These are phyloP conservation scores for Calocera cornea DNA, from an alignment of 768 basidiomycete species.

Conservation along the genomic window DNA sequence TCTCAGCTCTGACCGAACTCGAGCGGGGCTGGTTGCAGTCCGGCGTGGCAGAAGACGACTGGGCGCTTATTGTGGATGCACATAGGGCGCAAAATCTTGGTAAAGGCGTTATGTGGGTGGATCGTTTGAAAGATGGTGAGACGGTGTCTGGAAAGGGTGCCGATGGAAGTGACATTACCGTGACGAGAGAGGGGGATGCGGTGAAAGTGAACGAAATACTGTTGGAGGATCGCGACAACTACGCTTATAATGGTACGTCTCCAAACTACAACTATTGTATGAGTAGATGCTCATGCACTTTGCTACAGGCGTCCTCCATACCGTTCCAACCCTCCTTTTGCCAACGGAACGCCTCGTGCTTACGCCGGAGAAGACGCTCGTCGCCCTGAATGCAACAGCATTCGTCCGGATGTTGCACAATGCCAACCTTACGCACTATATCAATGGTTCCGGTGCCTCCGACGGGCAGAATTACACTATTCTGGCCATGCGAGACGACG, in stretches of 20 bases:
- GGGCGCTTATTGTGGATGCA: constrained; percentile 21
- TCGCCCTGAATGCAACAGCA: constrained; percentile 78
- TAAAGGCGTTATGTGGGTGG: constrained; percentile 35
- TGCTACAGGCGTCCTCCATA: constrained; percentile 65
- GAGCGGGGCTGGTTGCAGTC: constrained; percentile 84
- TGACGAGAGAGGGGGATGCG: neutral
- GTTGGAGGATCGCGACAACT: constrained; percentile 53
- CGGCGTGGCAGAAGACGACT: constrained; percentile 68
- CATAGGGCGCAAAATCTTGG: constrained; percentile 46
- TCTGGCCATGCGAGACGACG: constrained; percentile 80
- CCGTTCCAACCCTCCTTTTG: constrained; percentile 69
- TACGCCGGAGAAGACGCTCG: constrained; percentile 90
- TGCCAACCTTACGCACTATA: constrained; percentile 46
- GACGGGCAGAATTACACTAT: constrained; percentile 53
- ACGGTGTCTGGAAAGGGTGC: neutral
- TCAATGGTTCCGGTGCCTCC: constrained; percentile 48
- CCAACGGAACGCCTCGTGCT: constrained; percentile 60
- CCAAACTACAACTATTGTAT: neutral
- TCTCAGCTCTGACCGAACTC: constrained; percentile 57
- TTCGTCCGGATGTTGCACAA: constrained; percentile 84
- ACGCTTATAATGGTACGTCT: constrained; percentile 62
- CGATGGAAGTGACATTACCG: neutral
- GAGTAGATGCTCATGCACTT: neutral
- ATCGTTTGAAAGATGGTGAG: constrained; percentile 16
- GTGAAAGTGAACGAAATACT: neutral